Conservation (phyloP, 1,284 basidiomycete species). For the Lignosus rhinocerotis region DNA sequence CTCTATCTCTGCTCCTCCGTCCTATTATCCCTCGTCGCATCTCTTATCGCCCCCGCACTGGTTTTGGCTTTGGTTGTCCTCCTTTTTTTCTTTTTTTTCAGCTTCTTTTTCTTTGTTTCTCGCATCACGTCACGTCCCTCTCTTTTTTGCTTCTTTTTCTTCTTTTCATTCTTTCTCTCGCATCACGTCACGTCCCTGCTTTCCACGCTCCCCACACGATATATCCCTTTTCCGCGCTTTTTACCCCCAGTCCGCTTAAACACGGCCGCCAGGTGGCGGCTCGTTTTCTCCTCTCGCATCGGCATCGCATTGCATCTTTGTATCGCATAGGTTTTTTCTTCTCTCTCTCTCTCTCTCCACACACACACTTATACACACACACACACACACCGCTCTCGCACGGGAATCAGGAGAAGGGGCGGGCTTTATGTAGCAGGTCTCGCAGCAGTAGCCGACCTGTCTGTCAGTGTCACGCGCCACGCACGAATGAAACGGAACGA, state of each 20-base stretch:
- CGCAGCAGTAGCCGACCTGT: constrained; percentile 1
- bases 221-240: not conserved
- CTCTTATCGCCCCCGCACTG: not conserved
- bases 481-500: constrained; percentile 7
- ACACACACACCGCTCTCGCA: not conserved
- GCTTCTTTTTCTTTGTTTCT: too few relatives aligned
- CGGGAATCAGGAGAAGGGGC: not conserved
- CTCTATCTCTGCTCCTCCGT: not conserved
- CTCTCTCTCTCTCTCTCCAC: not conserved
- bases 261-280: constrained; percentile 4
- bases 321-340: constrained; percentile 10
- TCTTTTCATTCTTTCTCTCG: too few relatives aligned
- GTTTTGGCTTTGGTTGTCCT: too few relatives aligned
- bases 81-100: too few relatives aligned
- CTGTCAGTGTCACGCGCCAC: too few relatives aligned
- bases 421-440: constrained; percentile 5
- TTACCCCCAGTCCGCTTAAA: not conserved
- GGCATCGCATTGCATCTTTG: constrained; percentile 8
- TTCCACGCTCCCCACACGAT: not conserved
- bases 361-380: not conserved
- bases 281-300: not conserved
- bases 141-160: too few relatives aligned
- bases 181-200: not conserved
- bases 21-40: constrained; percentile 4
- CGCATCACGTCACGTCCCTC: too few relatives aligned